Evolutionary conservation across 1,284 basidiomycete genomes (phyloP), one percentile per base, ranked within the genome.

Genomic region (Vanrija humicola): DNA sequence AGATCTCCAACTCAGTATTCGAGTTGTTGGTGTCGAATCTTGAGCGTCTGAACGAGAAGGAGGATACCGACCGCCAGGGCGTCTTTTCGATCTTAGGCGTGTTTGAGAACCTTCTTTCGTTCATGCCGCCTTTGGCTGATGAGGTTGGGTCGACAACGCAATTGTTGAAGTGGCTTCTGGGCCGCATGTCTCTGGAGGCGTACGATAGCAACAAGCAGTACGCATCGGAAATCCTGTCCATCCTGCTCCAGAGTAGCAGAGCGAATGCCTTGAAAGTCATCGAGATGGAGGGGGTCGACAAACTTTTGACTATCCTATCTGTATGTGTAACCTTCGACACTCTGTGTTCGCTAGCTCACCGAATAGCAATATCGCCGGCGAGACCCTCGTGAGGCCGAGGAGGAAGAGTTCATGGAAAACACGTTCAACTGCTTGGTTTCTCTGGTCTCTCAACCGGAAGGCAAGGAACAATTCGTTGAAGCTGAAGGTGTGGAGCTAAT

Each of bases 391-490:
- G 87, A 91, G 63, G 83, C 86, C 6, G 96, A 98, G 59, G 95
- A 98, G 76, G 82, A 85, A 10, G 96, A 98, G 72, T 98, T 92
- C 74, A 92, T 98, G 89, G 95, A 98, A 72, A 98, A 99, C 72
- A 64, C 90, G 3, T 97, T 98, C 67, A 90, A 97, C 73, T 78
- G 86, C 0, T 75, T 98, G 21, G 98, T 94, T 71, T 90, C 91
- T 0, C 82, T 86, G 0, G 78, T 94, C 25, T 82, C 81, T 8
- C 88, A 90, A 68, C 79, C 85, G 4, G 79, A 85, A 49, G 84
- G 88, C 73, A 96, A 96, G 74, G 72, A 80, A n/a, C 76, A 83
- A 1, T 97, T 98, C 77, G 76, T 93, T 9, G 82, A 86, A n/a
- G 87, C 86, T 10, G 96, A 99, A 74, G 96, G 96, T 1, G 85